Percentiles rank a stretch among this genome's conserved stretches.
These are phyloP conservation scores for Penicillium alfredii DNA, from an alignment of 495 filamentous ascomycete genomes.

Conservation along the genomic window DNA sequence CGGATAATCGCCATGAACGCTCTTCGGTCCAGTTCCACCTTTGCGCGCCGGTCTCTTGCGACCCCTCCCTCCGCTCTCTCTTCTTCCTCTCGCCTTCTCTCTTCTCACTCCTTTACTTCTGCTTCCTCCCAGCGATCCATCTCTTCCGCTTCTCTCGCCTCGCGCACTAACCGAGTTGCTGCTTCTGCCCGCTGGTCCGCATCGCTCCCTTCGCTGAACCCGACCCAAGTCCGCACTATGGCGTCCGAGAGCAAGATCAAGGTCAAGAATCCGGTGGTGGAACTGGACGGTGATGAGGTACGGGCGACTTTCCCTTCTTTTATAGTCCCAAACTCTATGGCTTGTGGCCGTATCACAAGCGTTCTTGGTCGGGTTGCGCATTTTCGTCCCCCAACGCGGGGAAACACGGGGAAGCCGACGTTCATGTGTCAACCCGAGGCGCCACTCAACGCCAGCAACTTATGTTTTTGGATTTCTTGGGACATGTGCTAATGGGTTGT, in stretches of 20 bases:
- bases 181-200: slow-evolving; percentile 34
- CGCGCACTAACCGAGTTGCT: slow-evolving; percentile 23
- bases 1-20: no score
- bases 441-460: no score
- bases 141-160: slow-evolving; percentile 25
- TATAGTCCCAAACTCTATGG: slow-evolving; percentile 19
- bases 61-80: slow-evolving; percentile 28
- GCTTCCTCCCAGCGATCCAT: slow-evolving; percentile 19
- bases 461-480: background rate
- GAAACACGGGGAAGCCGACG: slow-evolving; percentile 26
- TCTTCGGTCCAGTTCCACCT: slow-evolving; percentile 41
- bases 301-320: slow-evolving; percentile 18
- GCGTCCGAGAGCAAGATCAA: slow-evolving; percentile 70
- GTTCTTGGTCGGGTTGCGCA: slow-evolving; percentile 15
- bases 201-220: slow-evolving; percentile 23
- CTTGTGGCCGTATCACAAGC: slow-evolving; percentile 20
- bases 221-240: slow-evolving; percentile 41
- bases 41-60: slow-evolving; percentile 33
- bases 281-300: slow-evolving; percentile 92
- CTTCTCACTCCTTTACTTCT: slow-evolving; percentile 7
- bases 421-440: slow-evolving; percentile 11
- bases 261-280: slow-evolving; percentile 95
- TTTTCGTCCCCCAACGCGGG: slow-evolving; percentile 33
- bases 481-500: slow-evolving; percentile 21
- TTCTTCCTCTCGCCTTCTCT: slow-evolving; percentile 20